These are phyloP conservation scores for Epicoccum sorghinum DNA, from an alignment of 2,329 filamentous ascomycete genomes.

Conservation along the genomic window DNA sequence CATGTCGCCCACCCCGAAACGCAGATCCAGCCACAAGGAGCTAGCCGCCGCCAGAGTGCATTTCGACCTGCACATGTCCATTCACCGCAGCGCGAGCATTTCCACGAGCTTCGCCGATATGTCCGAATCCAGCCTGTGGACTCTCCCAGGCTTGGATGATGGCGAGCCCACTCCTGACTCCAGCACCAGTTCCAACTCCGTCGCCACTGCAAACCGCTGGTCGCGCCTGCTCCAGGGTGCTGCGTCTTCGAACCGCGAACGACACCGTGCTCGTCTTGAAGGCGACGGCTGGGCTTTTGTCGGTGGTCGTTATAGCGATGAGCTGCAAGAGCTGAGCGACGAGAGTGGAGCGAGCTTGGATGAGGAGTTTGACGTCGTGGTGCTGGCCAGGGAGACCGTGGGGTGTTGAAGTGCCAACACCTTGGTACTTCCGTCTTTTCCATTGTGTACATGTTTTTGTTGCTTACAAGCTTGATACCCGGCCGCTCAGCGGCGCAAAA, in stretches of 20 bases:
- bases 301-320: conserved; percentile 24
- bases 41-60: not conserved
- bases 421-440: not conserved
- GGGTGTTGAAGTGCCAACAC: conserved; percentile 1
- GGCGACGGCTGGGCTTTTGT: conserved; percentile 46
- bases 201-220: conserved; percentile 21
- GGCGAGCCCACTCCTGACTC: conserved; percentile 27
- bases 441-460: not conserved
- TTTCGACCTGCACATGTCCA: conserved; percentile 21
- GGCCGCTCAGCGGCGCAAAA: conserved; percentile 1
- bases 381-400: conserved; percentile 20
- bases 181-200: not conserved
- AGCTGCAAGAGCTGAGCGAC: conserved; percentile 21
- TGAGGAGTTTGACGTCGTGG: conserved; percentile 44
- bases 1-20: not conserved
- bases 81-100: conserved; percentile 33
- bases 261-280: conserved; percentile 36
- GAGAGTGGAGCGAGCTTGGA: conserved; percentile 38
- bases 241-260: conserved; percentile 38
- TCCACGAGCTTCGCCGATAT: conserved; percentile 23
- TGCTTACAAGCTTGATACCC: not conserved
- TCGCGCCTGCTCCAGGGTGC: conserved; percentile 29
- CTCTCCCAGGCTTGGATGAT: conserved; percentile 41
- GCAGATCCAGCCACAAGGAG: not conserved
- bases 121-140: conserved; percentile 39